Conservation (phyloP, 169 alveolate genomes). For the Babesia caballi region DNA sequence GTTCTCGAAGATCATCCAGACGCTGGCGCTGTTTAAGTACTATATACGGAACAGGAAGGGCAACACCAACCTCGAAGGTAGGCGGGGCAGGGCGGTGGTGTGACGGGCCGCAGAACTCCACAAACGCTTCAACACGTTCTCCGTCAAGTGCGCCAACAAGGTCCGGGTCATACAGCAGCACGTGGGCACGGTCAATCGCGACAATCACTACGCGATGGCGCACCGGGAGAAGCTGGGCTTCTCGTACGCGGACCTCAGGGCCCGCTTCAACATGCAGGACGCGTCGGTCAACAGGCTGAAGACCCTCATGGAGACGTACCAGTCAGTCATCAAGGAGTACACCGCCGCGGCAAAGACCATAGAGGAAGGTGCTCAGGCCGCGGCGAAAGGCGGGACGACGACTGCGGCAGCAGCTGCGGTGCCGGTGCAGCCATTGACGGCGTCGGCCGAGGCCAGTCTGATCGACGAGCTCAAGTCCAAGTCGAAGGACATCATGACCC, state of each 20-base stretch:
- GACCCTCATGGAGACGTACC: slow-evolving; percentile 59
- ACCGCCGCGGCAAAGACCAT: slow-evolving; percentile 44
- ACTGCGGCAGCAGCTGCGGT: not conserved
- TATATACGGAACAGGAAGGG: slow-evolving; percentile 56
- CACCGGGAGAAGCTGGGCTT: slow-evolving; percentile 34
- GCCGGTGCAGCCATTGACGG: not conserved
- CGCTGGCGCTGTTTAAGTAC: slow-evolving; percentile 61
- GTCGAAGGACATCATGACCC: slow-evolving; percentile 34
- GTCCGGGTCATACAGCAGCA: slow-evolving; percentile 38
- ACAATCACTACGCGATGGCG: slow-evolving; percentile 45
- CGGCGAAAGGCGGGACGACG: not conserved
- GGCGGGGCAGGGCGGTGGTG: not conserved
- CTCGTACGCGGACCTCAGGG: slow-evolving; percentile 51
- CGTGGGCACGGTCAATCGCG: slow-evolving; percentile 35
- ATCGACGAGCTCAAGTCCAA: slow-evolving; percentile 45
- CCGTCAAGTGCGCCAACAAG: slow-evolving; percentile 44
- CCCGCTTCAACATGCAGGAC: slow-evolving; percentile 58
- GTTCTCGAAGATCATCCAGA: slow-evolving; percentile 61
- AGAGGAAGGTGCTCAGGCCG: not conserved
- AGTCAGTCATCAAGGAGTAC: slow-evolving; percentile 60
- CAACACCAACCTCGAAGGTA: slow-evolving; percentile 38
- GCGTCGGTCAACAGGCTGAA: slow-evolving; percentile 61
- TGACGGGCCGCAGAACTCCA: slow-evolving; percentile 23
- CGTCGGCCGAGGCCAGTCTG: not conserved
- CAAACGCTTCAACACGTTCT: slow-evolving; percentile 53